These are phyloP conservation scores for Sugiyamaella xylanicola DNA, from an alignment of 1,139 yeast species.

Conservation along the genomic window DNA sequence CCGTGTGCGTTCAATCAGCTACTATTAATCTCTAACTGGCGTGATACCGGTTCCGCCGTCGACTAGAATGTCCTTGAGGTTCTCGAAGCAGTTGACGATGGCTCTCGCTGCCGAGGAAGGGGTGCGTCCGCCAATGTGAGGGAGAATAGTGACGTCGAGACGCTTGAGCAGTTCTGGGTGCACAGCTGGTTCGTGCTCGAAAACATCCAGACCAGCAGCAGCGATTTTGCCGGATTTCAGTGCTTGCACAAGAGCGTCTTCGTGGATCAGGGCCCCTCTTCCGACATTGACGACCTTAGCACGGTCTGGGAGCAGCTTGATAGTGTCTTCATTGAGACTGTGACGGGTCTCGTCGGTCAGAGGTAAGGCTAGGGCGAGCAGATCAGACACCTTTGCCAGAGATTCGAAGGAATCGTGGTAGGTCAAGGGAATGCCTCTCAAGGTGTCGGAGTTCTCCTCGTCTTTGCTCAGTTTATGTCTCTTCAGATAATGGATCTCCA, in stretches of 20 bases:
- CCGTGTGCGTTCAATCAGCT: too few relatives aligned
- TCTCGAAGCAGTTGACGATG: conserved; percentile 24
- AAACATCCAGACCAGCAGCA: conserved; percentile 82
- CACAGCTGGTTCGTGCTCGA: conserved; percentile 65
- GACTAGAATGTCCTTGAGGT: conserved; percentile 24
- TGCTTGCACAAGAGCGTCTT: conserved; percentile 67
- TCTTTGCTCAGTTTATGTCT: conserved; percentile 51
- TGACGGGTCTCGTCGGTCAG: conserved; percentile 60
- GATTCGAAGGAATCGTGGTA: conserved; percentile 48
- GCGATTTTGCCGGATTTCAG: conserved; percentile 65
- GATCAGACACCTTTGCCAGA: conserved; percentile 51
- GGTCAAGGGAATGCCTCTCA: conserved; percentile 46
- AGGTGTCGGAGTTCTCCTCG: conserved; percentile 34
- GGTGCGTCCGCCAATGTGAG: conserved; percentile 79
- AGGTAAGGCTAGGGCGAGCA: conserved; percentile 70
- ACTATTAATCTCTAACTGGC: conserved; percentile 20
- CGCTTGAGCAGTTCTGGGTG: conserved; percentile 56
- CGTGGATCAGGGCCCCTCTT: conserved; percentile 74
- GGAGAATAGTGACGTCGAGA: conserved; percentile 71
- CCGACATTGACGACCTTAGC: conserved; percentile 77
- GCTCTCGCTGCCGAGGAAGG: conserved; percentile 42
- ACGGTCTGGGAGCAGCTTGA: conserved; percentile 53
- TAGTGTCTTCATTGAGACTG: conserved; percentile 53
- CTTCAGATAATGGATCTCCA: conserved; percentile 61
- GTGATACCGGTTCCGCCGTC: conserved; percentile 17